These are phyloP conservation scores for Rubroboletus pulcherrimus DNA, from an alignment of 768 basidiomycete genomes.

Conservation along the genomic window DNA sequence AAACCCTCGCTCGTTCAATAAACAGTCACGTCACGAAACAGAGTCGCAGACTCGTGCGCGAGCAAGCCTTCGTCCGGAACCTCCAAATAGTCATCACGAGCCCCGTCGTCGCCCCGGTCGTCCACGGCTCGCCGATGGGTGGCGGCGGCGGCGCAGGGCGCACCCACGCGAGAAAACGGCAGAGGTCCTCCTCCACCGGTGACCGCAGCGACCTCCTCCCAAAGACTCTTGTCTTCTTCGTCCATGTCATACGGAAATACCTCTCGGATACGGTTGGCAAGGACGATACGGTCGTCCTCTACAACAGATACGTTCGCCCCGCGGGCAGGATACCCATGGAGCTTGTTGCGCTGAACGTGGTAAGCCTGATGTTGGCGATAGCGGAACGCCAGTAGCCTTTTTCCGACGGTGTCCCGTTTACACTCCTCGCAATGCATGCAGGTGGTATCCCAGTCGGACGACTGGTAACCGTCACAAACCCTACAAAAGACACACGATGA, in stretches of 20 bases:
- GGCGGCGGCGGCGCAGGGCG: conserved; percentile 7
- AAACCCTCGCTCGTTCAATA: conserved; percentile 9
- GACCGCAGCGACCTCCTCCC: conserved; percentile 27
- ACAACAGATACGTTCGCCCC: not conserved
- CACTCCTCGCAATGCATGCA: conserved; percentile 30
- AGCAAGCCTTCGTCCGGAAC: conserved; percentile 16
- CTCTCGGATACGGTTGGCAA: conserved; percentile 10
- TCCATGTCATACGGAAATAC: conserved; percentile 18
- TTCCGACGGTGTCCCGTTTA: conserved; percentile 26
- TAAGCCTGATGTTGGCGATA: conserved; percentile 11
- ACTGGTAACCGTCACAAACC: conserved; percentile 24
- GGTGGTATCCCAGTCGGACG: conserved; percentile 16
- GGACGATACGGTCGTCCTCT: conserved; percentile 6
- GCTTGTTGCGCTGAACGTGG: conserved; percentile 8
- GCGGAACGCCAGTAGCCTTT: conserved; percentile 22
- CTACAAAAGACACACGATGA: conserved; percentile 12
- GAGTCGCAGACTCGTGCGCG: conserved; percentile 14
- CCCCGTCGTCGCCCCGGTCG: conserved; percentile 1
- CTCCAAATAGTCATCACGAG: conserved; percentile 11
- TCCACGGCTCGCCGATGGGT: not conserved
- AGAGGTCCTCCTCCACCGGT: conserved; percentile 14
- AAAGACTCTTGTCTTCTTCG: conserved; percentile 28
- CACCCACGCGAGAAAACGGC: conserved; percentile 16
- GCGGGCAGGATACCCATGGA: not conserved
- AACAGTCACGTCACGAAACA: conserved; percentile 22